Base-by-base conservation (phyloP, 768 basidiomycete genomes). In the Leccinum subtestaceum region DNA sequence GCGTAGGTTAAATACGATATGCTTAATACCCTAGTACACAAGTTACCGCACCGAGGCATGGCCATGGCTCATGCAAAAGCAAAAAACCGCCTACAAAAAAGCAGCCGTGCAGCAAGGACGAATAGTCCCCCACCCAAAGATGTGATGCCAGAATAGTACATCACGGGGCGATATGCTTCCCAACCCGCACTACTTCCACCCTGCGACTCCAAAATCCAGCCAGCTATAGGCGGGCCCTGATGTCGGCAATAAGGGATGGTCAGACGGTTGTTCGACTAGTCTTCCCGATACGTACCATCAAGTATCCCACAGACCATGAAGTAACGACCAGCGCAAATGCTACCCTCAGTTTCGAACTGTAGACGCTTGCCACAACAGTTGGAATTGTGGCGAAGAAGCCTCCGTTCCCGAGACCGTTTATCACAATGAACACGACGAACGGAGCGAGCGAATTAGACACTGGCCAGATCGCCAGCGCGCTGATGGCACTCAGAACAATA, bases 371-470 rank as follows among this genome's bases (percentile, higher is more conserved):
- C 0, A 75, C 66, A 32, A 75, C 73, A 1, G 63, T 70, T 1
- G 72, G 74, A 63, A 71, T 72, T 4, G 70, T 70, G 47, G 73
- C 67, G 52, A 73, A 75, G 61, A 75, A 75, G 3, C 68, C 74
- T 19, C 72, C 72, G 29, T 72, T 73, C 38, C 72, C 72, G 12
- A 65, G 29, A 17, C 74, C 71, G 46, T 65, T 73, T 53, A 74
- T 51, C 27, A 70, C 29, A 49, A 70, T 60, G 59, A 74, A 72
- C 12, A 65, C 52, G 6, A 68, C 56, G 49, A 73, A 73, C n/a
- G 63, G 63, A 12, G 62, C 60, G 3, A 67, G 52, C 6, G 72
- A 66, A 8, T 63, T 67, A 10, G 72, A 69, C 51, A 65, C 63
- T 23, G 71, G 68, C 70, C 72, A 72, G 19, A 74, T 66, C 21